A percentile compares a stretch with the other conserved stretches of the same genome.
Conservation (phyloP, 805 yeast species). For the Zygotorulaspora chibaensis region DNA sequence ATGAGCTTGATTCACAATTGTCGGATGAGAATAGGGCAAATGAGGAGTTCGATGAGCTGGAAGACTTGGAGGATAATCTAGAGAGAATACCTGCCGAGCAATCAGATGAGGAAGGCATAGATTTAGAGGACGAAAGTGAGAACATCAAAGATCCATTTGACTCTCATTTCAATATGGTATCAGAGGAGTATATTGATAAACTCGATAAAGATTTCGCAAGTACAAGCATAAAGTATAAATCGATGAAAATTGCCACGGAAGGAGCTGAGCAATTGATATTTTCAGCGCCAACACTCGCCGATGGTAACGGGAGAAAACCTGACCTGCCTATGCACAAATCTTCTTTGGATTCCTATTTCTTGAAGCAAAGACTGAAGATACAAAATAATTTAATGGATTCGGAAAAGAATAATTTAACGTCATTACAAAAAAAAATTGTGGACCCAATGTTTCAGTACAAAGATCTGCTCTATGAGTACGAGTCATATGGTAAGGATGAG, state of each 20-base stretch:
- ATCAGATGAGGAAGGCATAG: constrained; percentile 33
- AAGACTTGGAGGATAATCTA: constrained; percentile 30
- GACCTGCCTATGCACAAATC: constrained; percentile 22
- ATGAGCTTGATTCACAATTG: constrained; percentile 12
- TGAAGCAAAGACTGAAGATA: constrained; percentile 43
- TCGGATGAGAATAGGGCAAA: constrained; percentile 29
- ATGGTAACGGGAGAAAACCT: constrained; percentile 13
- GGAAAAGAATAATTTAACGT: constrained; percentile 30
- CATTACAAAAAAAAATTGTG: constrained; percentile 49
- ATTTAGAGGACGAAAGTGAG: constrained; percentile 37
- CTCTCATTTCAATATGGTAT: constrained; percentile 58
- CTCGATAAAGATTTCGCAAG: constrained; percentile 35
- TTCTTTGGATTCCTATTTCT: constrained; percentile 36
- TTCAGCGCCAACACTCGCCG: constrained; percentile 27
- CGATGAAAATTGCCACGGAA: constrained; percentile 17
- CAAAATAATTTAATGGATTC: constrained; percentile 29
- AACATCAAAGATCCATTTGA: constrained; percentile 68
- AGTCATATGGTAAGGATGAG: constrained; percentile 44
- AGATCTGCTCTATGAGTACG: constrained; percentile 62
- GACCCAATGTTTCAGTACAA: constrained; percentile 68
- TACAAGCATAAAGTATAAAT: constrained; percentile 27
- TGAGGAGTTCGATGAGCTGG: constrained; percentile 22
- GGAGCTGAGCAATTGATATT: constrained; percentile 22
- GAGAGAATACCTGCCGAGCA: constrained; percentile 14
- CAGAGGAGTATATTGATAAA: constrained; percentile 36